Percentiles rank a stretch among this genome's conserved stretches.
These are phyloP conservation scores for Mycena amicta DNA, from an alignment of 768 basidiomycete genomes.

Conservation along the genomic window DNA sequence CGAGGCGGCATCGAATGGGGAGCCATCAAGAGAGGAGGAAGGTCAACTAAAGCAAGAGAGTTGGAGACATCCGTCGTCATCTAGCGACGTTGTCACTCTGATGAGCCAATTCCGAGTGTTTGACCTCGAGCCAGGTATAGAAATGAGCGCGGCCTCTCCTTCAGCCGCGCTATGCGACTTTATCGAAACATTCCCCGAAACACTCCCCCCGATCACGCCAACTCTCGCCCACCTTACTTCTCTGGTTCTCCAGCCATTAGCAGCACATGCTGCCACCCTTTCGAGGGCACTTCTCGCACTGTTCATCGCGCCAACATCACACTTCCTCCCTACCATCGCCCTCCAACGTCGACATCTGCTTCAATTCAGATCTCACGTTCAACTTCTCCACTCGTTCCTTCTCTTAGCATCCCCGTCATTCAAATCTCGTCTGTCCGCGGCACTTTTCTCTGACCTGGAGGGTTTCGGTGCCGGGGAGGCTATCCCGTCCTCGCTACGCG, in stretches of 20 bases:
- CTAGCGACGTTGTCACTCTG: constrained; percentile 32
- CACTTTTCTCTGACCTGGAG: constrained; percentile 78
- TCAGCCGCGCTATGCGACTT: constrained; percentile 45
- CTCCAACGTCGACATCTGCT: constrained; percentile 34
- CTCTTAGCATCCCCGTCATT: constrained; percentile 75
- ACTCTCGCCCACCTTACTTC: constrained; percentile 62
- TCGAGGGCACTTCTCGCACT: constrained; percentile 68
- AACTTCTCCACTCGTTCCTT: constrained; percentile 73
- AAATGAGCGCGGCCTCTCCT: constrained; percentile 29
- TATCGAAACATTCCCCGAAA: constrained; percentile 57
- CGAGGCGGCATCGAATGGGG: constrained; percentile 45
- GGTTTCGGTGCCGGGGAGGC: constrained; percentile 43
- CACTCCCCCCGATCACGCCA: constrained; percentile 65
- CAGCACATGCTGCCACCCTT: constrained; percentile 62
- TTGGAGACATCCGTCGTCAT: too few species aligned
- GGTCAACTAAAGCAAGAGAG: too few species aligned
- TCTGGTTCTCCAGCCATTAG: constrained; percentile 63
- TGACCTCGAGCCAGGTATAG: constrained; percentile 65
- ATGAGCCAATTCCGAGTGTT: constrained; percentile 57
- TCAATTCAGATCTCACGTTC: constrained; percentile 67
- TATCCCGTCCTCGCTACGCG: constrained; percentile 13
- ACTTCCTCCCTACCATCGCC: constrained; percentile 24
- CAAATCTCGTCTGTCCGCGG: constrained; percentile 64
- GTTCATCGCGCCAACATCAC: constrained; percentile 61
- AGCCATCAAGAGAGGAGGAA: background rate